Conservation (phyloP, 108 stramenopile species). For the Cyclotella atomus region DNA sequence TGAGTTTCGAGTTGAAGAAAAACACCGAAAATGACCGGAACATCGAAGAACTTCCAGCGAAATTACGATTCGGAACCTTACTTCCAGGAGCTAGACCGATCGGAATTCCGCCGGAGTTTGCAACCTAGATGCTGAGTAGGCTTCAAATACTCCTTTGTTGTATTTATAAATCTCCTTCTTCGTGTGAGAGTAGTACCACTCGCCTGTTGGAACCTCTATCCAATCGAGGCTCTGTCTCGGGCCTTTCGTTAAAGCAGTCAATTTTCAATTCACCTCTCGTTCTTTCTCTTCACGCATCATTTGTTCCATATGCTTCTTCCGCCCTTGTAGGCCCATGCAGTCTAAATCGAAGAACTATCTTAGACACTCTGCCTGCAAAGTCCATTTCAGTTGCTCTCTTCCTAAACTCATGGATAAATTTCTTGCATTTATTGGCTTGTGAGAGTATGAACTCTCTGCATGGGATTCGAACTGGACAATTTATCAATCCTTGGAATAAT, state of each 20-base stretch:
- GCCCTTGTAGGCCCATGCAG: background rate
- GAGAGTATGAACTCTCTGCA: background rate
- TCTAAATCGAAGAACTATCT: background rate
- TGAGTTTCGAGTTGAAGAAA: no score
- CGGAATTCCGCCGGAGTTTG: no score
- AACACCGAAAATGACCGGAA: no score
- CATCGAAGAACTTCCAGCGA: no score
- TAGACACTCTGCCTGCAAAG: background rate
- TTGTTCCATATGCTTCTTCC: conserved; percentile 5
- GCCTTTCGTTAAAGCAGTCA: background rate
- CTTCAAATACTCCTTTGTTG: conserved; percentile 3
- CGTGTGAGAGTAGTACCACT: background rate
- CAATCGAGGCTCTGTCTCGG: background rate
- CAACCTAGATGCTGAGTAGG: background rate
- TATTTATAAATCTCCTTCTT: background rate
- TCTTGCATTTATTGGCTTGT: conserved; percentile 8
- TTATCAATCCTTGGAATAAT: background rate
- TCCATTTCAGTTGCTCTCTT: background rate
- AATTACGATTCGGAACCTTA: no score
- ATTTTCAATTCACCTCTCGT: background rate
- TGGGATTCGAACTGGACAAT: background rate
- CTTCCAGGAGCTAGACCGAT: no score
- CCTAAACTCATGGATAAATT: background rate
- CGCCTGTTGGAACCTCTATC: background rate
- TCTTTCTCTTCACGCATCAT: background rate